phyloP scores from a whole-genome alignment of 2,329 filamentous ascomycete genomes.

The Trichoderma oligosporum region DNA sequence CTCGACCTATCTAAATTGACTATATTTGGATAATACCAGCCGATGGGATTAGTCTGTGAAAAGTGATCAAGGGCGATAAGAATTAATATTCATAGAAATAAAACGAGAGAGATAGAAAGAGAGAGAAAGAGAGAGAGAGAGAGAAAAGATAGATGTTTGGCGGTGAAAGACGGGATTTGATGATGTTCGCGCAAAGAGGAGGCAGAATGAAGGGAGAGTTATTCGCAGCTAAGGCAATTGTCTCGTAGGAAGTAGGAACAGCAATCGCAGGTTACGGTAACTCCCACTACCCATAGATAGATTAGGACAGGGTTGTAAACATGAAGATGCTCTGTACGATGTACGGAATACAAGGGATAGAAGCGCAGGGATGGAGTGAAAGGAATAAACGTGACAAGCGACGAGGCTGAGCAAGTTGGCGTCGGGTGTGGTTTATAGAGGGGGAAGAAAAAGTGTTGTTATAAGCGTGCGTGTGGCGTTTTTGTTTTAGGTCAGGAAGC shows the following conservation, averaged over 20 bases:
- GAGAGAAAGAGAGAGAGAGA: neutral
- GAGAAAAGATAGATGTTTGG: no score
- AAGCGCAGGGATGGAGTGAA: conserved; percentile 10
- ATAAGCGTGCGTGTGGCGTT: conserved; percentile 1
- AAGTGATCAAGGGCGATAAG: neutral
- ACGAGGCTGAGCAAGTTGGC: neutral
- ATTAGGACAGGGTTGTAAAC: neutral
- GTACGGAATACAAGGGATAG: neutral
- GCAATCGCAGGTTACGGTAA: conserved; percentile 7
- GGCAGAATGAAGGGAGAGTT: neutral
- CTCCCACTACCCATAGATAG: neutral
- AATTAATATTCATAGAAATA: neutral
- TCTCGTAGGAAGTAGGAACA: conserved; percentile 2
- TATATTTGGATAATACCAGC: neutral
- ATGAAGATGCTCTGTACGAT: neutral
- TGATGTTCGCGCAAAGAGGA: neutral
- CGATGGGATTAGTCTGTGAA: neutral
- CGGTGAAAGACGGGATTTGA: no score
- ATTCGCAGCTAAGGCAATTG: neutral
- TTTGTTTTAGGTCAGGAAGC: neutral
- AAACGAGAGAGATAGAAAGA: neutral
- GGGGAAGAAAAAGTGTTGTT: neutral
- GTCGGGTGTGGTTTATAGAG: neutral
- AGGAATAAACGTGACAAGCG: neutral
- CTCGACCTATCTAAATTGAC: neutral